Conservation (phyloP, 345 rosid genomes). For the Sisymbrium irio region DNA sequence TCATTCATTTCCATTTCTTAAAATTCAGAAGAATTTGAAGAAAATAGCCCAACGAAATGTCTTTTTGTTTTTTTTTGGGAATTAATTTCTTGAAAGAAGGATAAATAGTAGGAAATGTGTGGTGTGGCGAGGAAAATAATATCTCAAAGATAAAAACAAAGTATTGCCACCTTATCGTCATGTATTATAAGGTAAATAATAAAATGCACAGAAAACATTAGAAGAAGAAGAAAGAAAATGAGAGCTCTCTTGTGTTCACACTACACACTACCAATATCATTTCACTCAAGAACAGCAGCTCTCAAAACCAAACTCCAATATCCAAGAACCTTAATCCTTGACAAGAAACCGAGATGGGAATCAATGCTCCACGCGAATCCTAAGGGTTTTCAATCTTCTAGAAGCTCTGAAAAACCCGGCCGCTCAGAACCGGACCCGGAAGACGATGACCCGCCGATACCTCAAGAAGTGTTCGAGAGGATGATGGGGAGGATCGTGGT, state of each 20-base stretch:
- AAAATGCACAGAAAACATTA: not conserved
- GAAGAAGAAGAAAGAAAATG: slow-evolving; percentile 32
- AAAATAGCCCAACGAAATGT: not conserved
- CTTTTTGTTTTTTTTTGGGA: not conserved
- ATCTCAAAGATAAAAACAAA: slow-evolving; percentile 19
- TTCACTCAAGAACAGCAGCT: slow-evolving; percentile 24
- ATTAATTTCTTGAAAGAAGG: not conserved
- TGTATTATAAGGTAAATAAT: slow-evolving; percentile 23
- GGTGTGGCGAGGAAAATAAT: slow-evolving; percentile 19
- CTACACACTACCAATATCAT: slow-evolving; percentile 16
- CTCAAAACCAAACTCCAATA: slow-evolving; percentile 5
- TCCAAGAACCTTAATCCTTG: slow-evolving; percentile 7
- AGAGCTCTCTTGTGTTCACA: slow-evolving; percentile 40
- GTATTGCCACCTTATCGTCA: not conserved
- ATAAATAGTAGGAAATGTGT: slow-evolving; percentile 9
- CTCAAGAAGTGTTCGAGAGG: slow-evolving; percentile 49
- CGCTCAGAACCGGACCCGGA: slow-evolving; percentile 16
- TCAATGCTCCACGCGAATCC: slow-evolving; percentile 44
- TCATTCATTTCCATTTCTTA: not conserved
- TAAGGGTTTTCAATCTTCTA: slow-evolving; percentile 41
- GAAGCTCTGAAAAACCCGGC: slow-evolving; percentile 8
- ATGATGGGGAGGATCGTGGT: slow-evolving; percentile 48
- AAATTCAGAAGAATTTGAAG: not conserved
- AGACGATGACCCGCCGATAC: slow-evolving; percentile 47
- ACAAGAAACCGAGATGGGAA: slow-evolving; percentile 4